A percentile compares a stretch with the other conserved stretches of the same genome.
These are phyloP conservation scores for Hippophae tibetana DNA, from an alignment of 306 rosid species.

Conservation along the genomic window DNA sequence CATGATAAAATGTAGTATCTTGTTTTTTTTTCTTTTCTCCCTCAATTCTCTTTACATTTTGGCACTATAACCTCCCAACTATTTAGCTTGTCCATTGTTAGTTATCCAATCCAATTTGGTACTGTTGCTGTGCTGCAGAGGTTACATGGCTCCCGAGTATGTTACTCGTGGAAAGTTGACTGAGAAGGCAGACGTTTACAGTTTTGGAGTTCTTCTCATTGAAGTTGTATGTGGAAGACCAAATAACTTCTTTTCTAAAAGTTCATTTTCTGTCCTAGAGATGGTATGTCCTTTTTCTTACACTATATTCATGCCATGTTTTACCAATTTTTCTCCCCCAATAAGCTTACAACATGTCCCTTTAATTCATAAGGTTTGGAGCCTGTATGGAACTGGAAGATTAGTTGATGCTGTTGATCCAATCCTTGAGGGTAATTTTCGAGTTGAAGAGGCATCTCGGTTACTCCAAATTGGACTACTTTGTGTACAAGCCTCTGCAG, in stretches of 20 bases:
- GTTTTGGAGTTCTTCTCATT: conserved; percentile 55
- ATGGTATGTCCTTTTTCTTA: conserved; percentile 15
- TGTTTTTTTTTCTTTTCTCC: too few relatives aligned
- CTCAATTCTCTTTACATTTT: background rate
- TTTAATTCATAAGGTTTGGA: conserved; percentile 30
- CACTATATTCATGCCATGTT: background rate
- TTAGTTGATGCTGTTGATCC: conserved; percentile 32
- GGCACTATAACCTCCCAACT: background rate
- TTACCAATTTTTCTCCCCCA: background rate
- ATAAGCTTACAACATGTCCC: background rate
- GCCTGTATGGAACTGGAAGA: conserved; percentile 25
- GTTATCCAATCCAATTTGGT: background rate
- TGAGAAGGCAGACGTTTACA: conserved; percentile 68
- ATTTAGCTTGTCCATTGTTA: background rate
- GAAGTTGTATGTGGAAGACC: conserved; percentile 56
- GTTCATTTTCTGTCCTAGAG: conserved; percentile 26
- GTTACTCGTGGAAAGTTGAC: conserved; percentile 47
- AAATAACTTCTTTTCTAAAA: conserved; percentile 23
- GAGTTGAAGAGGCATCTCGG: conserved; percentile 27
- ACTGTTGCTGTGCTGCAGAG: conserved; percentile 24
- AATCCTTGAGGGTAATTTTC: conserved; percentile 20
- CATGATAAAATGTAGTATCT: too few relatives aligned
- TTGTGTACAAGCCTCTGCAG: conserved; percentile 51
- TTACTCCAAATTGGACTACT: conserved; percentile 41
- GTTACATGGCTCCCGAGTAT: conserved; percentile 84